Base-by-base conservation (phyloP, 495 filamentous ascomycete species). In the Aspergillus carlsbadensis region DNA sequence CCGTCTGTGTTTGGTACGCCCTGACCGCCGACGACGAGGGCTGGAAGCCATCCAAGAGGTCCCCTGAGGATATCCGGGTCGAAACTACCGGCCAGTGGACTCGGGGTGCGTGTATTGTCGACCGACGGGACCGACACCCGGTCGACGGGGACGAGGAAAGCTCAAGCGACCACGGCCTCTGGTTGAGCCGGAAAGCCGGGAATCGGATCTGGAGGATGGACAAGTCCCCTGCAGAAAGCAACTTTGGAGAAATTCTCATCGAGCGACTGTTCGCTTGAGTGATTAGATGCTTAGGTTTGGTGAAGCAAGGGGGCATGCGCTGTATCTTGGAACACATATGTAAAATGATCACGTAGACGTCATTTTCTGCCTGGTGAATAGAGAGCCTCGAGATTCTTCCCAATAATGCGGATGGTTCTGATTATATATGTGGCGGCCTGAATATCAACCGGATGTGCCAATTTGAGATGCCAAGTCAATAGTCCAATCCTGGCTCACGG, bases 41-140 rank as follows among this genome's bases (percentile, higher is more conserved):
- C 1, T 79, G 77, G 76, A 66, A 61, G 24, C 80, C 84, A 67
- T 60, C 66, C 2, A 41, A 65, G 24, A 65, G 54, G 2, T 73
- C 70, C 26, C 71, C 69, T 1, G 75, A 83, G 67, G 94, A 98
- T 70, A 87, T 98, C 48, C 80, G 94, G 13, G 76, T 98, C 21
- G 94, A 98, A 69, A 90, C 89, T 1, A 67, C 79, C 29, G 94
- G 94, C 5, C 93, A 98, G 71, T 98, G 94, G 94, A 96, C 93
- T 49, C 77, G 88, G 40, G 94, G 94, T 2, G 90, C 91, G 86
- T 92, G 90, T 67, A 81, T 98, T 15, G 76, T 91, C 33, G 95
- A 98, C 70, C 74, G 84, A 10, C 78, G 94, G 13, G 79, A 73
- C 42, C 69, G 81, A 42, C 84, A 84, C 59, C 83, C 77, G 56